Base-by-base conservation (phyloP, 2,329 filamentous ascomycete genomes). In the Alternaria consortialis region DNA sequence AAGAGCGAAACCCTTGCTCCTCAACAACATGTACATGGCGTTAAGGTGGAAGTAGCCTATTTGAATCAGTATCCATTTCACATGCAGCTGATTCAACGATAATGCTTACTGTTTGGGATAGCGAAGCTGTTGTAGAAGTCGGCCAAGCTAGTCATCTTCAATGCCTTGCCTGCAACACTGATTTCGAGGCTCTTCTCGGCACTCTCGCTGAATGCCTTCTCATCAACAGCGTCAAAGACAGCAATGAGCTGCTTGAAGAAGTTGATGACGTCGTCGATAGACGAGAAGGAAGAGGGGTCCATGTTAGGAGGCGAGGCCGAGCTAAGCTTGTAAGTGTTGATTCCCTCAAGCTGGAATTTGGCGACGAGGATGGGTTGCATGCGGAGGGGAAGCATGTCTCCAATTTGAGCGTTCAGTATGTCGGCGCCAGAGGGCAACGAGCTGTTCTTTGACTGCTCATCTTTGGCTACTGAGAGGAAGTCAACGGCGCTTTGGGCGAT, bases 21-120 rank as follows among this genome's bases (percentile, higher is more conserved):
- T 65, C 29, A 72, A 23, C 17, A 69, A 37, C 69, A 69, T 70
- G 47, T 72, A 72, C 58, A 72, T 68, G 13, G 66, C 55, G 46
- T 70, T 72, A 31, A 71, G 60, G 47, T 72, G 68, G 55, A 72
- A 72, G 40, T 67, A 72, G 40, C 46, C 46, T 50, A 17, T 12
- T 11, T 5, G 7, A 37, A 15, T 37, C 20, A 50, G 32, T 12
- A 34, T 27, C 25, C 32, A 5, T 12, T 15, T 23, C 2, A 27
- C 20, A 37, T 12, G 32, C 32, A 50, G 32, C 23, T 50, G 7
- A 23, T 13, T n/a, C 32, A 25, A 15, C 20, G 12, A 12, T 6
- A 37, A 6, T 25, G 37, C 46, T 50, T 36, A 50, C 62, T 48
- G 60, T 72, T 72, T 13, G 69, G 69, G 5, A 72, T 36, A 6